Base-by-base conservation (phyloP, 176 grass and related monocot species). In the Musa beccarii region DNA sequence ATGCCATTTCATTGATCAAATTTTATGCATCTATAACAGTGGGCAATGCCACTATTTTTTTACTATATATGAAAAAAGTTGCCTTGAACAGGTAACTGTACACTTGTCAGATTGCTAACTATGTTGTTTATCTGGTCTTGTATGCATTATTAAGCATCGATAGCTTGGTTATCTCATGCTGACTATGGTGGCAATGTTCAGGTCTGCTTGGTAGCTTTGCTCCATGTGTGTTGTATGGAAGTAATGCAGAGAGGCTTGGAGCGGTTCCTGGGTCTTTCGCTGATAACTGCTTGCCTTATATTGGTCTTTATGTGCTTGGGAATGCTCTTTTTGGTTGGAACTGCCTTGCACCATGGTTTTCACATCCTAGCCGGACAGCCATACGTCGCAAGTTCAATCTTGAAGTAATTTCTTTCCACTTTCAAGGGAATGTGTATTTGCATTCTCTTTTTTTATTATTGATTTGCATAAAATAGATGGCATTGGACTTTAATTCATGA, bases 251-350 rank as follows among this genome's bases (percentile, higher is more conserved):
- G 70, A 90, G 94, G 80, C 79, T 97, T 70, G 76, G 79, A 59
- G 75, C 63, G 34, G 80, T 79, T 76, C 90, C 78, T 74, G 65
- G 79, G 54, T 87, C 90, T 54, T 97, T 97, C 74, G 86, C 84
- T 55, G 90, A 88, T 80, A 89, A 82, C 64, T 97, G 94, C 75
- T 85, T 90, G 76, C 83, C 90, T 57, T 97, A 97, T 76, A 87
- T 90, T 21, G 82, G 86, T n/a, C 88, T 99, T 53, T 99, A 83
- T 71, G 69, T 91, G 80, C 79, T 87, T 57, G 95, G 95, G 55
- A 87, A 94, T 63, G 54, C 83, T 69, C 87, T 99, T 24, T 99
- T 92, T 81, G 95, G 95, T 51, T 99, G 90, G 88, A 99, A 99
- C 64, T 87, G 88, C 78, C 49, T 99, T 52, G 88, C 90, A 6